Base-by-base conservation (phyloP, 805 yeast genomes). In the Kuraishia floccosa region DNA sequence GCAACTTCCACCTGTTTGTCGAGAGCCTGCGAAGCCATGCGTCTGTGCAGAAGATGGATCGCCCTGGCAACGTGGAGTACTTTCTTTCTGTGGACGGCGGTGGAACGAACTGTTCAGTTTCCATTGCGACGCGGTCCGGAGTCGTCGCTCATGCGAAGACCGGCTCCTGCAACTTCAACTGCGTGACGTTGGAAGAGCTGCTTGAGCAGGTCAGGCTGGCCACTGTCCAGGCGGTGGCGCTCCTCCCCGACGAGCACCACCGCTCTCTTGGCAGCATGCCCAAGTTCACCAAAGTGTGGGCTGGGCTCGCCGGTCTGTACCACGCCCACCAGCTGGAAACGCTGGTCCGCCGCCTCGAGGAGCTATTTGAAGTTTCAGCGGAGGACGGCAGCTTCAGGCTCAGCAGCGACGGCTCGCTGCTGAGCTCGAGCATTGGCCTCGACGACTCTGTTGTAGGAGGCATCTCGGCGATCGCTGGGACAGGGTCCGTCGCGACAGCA, bases 381-480 rank as follows among this genome's bases (percentile, higher is more conserved):
- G 36, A 12, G 27, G 10, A 8, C 32, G 27, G 17, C 19, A 25
- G 4, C 35, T 44, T 16, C 37, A 42, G 3, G 39, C 39, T 7
- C 47, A 44, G 28, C 23, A 38, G 7, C 23, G 29, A 8, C 36
- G 38, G 9, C 32, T 42, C n/a, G 34, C 44, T 9, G 24, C 38
- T 8, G 39, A 29, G 15, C 32, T 44, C 14, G 15, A 12, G 18
- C 6, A 16, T 11, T 8, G 15, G 18, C 10, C 18, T 11, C 8
- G 9, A n/a, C 17, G 8, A 11, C 5, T 14, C 23, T 15, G 14
- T 13, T 36, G 31, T 20, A 26, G 39, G 6, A 33, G 42, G 11
- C 34, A 41, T 6, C n/a, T n/a, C n/a, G n/a, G n/a, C n/a, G n/a
- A 39, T 43, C 21, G 40, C 42, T 12, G 49, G 49, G n/a, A 44